Evolutionary conservation across 495 filamentous ascomycete genomes (phyloP), one percentile per base, ranked within the genome.

Genomic region (Pyrenula aspistea): DNA sequence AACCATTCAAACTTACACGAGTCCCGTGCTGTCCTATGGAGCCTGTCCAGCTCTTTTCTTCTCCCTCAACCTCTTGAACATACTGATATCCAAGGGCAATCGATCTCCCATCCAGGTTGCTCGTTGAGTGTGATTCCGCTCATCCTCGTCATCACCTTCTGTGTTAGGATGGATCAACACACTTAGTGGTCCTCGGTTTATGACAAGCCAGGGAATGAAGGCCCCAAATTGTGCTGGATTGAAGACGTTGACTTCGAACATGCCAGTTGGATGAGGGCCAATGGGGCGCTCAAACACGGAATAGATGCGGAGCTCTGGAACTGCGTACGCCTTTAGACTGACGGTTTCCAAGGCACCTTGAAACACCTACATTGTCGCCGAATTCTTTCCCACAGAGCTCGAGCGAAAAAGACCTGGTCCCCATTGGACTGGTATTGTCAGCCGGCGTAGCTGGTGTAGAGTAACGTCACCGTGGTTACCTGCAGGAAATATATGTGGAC

Each of bases 161-260:
- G 88, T 91, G 64, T 95, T 94, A 0, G 91, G 89, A 66, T 96
- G 91, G 3, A 95, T 64, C 55, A 96, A 69, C 1, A 71, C 91
- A 52, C 84, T 88, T 55, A 96, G 67, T 24, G 89, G 90, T 0
- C 91, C 91, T 1, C 91, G 79, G 64, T 91, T 83, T 56, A 95
- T 83, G 23, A 89, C 78, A 49, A 96, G 72, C 91, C 91, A 96
- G 0, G 85, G 75, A 21, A 95, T 67, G 61, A 95, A 92, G 0
- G 90, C 91, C 2, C 90, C 90, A 61, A 95, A 93, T 67, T 96
- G 88, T 2, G 82, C 82, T 0, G 91, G 91, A 0, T 84, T 89
- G 67, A 91, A 87, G 24, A 96, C 42, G 59, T 93, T 93, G 15
- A 95, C 91, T 68, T 96, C 91, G 61, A 96, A 80, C 91, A 96